phyloP scores from a whole-genome alignment of 2,329 filamentous ascomycete genomes.

The Dactylellina cionopaga region DNA sequence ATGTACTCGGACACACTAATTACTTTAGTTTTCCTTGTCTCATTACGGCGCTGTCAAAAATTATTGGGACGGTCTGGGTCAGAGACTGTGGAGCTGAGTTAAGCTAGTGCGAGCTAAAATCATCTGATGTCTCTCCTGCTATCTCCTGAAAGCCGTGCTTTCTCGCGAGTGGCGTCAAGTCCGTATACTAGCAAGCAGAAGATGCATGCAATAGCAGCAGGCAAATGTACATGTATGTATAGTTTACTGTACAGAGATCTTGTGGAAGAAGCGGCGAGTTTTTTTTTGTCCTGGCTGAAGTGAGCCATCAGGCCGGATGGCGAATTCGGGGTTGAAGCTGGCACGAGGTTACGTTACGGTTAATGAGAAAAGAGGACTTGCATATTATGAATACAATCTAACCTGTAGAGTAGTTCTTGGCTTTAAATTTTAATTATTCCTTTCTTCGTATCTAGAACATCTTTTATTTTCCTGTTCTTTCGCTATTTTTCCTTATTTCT shows the following conservation, averaged over 20 bases:
- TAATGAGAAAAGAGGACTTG: constrained; percentile 11
- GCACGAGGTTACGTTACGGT: constrained; percentile 14
- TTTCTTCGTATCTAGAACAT: background rate
- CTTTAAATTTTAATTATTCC: background rate
- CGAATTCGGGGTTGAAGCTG: constrained; percentile 1
- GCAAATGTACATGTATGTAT: constrained; percentile 7
- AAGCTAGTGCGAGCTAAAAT: constrained; percentile 5
- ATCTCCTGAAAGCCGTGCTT: constrained; percentile 17
- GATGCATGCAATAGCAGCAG: constrained; percentile 20
- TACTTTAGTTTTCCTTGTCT: constrained; percentile 22
- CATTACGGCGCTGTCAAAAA: constrained; percentile 36
- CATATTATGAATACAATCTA: background rate
- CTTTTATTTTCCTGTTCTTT: background rate
- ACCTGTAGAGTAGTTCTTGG: background rate
- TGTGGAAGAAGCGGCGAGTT: constrained; percentile 10
- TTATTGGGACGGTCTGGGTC: constrained; percentile 9
- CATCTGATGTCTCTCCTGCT: constrained; percentile 22
- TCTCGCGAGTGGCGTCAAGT: background rate
- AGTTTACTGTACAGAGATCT: constrained; percentile 20
- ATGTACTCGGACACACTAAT: background rate
- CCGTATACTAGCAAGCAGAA: background rate
- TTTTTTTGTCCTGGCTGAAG: background rate
- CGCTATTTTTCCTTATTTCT: background rate
- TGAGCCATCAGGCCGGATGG: constrained; percentile 3
- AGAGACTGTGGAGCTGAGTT: constrained; percentile 30